These are phyloP conservation scores for Chalaropsis ovoidea DNA, from an alignment of 2,329 filamentous ascomycete species.

Conservation along the genomic window DNA sequence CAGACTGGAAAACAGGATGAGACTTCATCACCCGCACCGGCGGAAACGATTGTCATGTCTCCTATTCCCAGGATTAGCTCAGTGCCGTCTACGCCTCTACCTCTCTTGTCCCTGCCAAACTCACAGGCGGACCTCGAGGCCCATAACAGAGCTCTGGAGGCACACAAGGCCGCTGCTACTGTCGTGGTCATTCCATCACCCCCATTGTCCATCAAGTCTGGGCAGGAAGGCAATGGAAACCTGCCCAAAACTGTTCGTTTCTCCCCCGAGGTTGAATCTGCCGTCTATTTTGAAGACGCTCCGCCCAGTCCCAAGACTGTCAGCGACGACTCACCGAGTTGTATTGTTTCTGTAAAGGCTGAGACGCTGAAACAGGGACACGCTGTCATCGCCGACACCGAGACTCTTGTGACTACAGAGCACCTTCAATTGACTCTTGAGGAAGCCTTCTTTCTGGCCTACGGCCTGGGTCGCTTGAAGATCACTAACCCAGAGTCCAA, in stretches of 20 bases:
- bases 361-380: slow-evolving; percentile 26
- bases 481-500: slow-evolving; percentile 45
- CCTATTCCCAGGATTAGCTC: neutral
- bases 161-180: neutral
- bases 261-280: slow-evolving; percentile 55
- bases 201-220: slow-evolving; percentile 6
- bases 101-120: slow-evolving; percentile 18
- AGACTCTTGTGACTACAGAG: slow-evolving; percentile 48
- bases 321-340: neutral
- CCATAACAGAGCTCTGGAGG: neutral
- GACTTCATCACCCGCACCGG: neutral
- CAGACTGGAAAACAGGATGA: neutral
- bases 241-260: slow-evolving; percentile 59
- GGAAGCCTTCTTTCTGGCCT: slow-evolving; percentile 83
- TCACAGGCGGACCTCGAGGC: slow-evolving; percentile 15
- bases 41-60: neutral
- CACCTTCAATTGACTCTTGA: slow-evolving; percentile 86
- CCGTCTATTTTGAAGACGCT: slow-evolving; percentile 46
- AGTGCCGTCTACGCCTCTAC: slow-evolving; percentile 18
- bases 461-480: slow-evolving; percentile 63
- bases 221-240: slow-evolving; percentile 30
- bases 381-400: neutral
- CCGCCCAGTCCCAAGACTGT: slow-evolving; percentile 39
- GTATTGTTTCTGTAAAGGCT: slow-evolving; percentile 22
- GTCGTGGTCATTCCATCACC: slow-evolving; percentile 18